A percentile compares a stretch with the other conserved stretches of the same genome.
These are phyloP conservation scores for Populus hybrid DNA, from an alignment of 441 rosid species.

Conservation along the genomic window DNA sequence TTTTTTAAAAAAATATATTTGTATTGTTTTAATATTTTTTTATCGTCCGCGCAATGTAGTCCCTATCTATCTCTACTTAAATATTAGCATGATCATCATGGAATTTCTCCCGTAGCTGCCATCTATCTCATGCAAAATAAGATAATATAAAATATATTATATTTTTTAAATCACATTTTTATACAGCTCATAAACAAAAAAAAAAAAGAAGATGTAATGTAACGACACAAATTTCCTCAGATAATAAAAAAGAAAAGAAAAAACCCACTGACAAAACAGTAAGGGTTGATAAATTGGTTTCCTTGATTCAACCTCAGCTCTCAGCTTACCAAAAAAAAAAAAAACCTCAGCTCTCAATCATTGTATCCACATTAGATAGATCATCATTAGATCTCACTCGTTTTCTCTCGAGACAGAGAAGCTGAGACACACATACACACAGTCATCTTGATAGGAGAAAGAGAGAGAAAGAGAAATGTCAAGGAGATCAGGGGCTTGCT, in stretches of 20 bases:
- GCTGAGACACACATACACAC: neutral
- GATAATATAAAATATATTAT: too few species aligned
- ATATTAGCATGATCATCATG: too few species aligned
- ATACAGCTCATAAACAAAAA: neutral
- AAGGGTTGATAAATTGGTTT: neutral
- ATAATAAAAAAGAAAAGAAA: neutral
- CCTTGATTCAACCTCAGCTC: too few species aligned
- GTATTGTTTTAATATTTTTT: too few species aligned
- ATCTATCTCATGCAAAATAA: too few species aligned
- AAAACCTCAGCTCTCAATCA: neutral
- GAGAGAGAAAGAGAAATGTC: constrained; percentile 38
- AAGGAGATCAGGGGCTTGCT: constrained; percentile 74
- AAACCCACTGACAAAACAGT: neutral
- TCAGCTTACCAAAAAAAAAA: too few species aligned
- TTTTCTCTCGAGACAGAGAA: neutral
- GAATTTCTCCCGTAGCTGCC: too few species aligned
- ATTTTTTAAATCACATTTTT: too few species aligned
- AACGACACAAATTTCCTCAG: neutral
- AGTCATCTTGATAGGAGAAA: neutral
- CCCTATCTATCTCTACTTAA: too few species aligned
- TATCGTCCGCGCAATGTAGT: too few species aligned
- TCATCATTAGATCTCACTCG: constrained; percentile 13
- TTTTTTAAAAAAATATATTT: too few species aligned
- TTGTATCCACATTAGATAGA: constrained; percentile 7
- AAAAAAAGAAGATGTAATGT: too few species aligned